These are phyloP conservation scores for Pseudopithomyces maydicus DNA, from an alignment of 2,329 filamentous ascomycete species.

Conservation along the genomic window DNA sequence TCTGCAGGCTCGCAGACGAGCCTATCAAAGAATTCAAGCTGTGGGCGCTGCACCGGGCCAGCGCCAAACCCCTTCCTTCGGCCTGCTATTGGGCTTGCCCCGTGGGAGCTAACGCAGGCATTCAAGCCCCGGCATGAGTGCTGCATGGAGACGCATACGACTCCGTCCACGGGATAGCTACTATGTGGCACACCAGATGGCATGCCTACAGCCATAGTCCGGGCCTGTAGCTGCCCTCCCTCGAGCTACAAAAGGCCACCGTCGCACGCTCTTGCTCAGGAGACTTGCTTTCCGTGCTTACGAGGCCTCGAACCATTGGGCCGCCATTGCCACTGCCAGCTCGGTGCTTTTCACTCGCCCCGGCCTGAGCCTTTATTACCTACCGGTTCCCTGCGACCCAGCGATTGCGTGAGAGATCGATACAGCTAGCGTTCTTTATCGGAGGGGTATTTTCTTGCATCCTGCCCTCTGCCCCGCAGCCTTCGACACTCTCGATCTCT, in stretches of 20 bases:
- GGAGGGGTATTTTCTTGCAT: conserved; percentile 22
- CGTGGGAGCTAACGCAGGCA: conserved; percentile 23
- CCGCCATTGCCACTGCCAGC: neutral
- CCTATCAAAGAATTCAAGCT: conserved; percentile 36
- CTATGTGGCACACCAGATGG: conserved; percentile 16
- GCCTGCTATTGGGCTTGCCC: conserved; percentile 29
- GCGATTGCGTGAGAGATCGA: conserved; percentile 25
- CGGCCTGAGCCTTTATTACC: conserved; percentile 13
- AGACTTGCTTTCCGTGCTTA: neutral
- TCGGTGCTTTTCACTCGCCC: conserved; percentile 7
- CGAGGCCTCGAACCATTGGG: neutral
- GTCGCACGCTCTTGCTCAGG: conserved; percentile 2
- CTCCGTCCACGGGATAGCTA: conserved; percentile 42
- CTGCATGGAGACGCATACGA: neutral
- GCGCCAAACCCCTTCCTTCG: conserved; percentile 20
- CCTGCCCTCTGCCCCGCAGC: conserved; percentile 24
- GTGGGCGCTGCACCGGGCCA: conserved; percentile 29
- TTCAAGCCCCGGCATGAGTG: conserved; percentile 43
- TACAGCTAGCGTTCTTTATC: conserved; percentile 26
- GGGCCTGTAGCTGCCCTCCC: neutral
- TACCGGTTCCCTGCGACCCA: conserved; percentile 7
- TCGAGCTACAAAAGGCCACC: conserved; percentile 6
- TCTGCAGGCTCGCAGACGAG: conserved; percentile 6
- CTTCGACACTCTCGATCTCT: conserved; percentile 14
- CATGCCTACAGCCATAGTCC: conserved; percentile 11